Base-by-base conservation (phyloP, 306 rosid genomes). In the Quercus mongolica region DNA sequence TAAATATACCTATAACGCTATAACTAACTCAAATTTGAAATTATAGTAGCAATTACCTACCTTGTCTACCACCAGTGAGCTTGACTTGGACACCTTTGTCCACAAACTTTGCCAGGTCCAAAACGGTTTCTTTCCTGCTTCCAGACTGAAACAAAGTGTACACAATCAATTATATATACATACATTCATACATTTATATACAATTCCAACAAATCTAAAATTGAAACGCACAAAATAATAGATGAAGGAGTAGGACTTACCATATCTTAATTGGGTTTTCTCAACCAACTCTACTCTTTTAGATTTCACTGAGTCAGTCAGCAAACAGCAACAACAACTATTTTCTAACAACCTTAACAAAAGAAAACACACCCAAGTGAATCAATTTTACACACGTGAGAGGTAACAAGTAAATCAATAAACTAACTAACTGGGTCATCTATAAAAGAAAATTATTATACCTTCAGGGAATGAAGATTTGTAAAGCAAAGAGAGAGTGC, bases 21-120 rank as follows among this genome's bases (percentile, higher is more conserved):
- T 4, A 33, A 5, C 20, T 44, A 19, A 4, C 4, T 26, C 10
- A 41, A 41, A 26, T 31, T 18, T 20, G 26, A 38, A 46, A 56
- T 20, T 71, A 70, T 2, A 19, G 23, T 21, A 28, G 51, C 12
- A 63, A 41, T 14, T n/a, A 80, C 46, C 12, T 41, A 89, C 97
- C 97, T 89, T 92, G 97, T 83, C 97, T 87, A 18, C 97, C 96
- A 54, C 97, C 97, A 41, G 96, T 92, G 78, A 92, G 97, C 91
- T 92, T 92, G 58, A 92, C 97, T 83, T 89, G 92, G 59, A 92
- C 97, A n/a, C 97, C 97, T 76, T 92, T 92, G 90, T 92, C 96
- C 74, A 92, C 96, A 59, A 92, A 92, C 86, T 92, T 90, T 6
- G 97, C 97, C 85, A 92, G 81, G 82, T 92, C 96, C 81, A 92